A percentile compares a stretch with the other conserved stretches of the same genome.
These are phyloP conservation scores for Lojkania enalia DNA, from an alignment of 2,329 filamentous ascomycete species.

Conservation along the genomic window DNA sequence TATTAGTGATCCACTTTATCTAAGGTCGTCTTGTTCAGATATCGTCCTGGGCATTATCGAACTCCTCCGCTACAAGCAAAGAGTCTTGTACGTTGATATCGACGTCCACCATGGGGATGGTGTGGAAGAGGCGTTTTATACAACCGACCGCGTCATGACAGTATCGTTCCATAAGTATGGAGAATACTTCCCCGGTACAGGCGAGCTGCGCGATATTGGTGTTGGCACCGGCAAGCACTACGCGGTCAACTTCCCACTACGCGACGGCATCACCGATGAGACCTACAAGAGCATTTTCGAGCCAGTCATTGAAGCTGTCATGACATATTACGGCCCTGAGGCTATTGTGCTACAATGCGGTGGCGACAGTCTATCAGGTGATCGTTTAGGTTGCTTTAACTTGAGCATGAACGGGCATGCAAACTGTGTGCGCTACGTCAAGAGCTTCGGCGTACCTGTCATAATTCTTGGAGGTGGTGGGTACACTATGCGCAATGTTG, in stretches of 20 bases:
- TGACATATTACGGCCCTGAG: conserved; percentile 69
- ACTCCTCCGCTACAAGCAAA: conserved; percentile 64
- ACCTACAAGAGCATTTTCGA: conserved; percentile 72
- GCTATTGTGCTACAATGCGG: conserved; percentile 71
- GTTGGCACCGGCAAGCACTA: conserved; percentile 70
- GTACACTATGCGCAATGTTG: conserved; percentile 70
- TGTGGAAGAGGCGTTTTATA: conserved; percentile 73
- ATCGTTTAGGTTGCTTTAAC: conserved; percentile 70
- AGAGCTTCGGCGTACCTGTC: conserved; percentile 67
- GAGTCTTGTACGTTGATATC: conserved; percentile 69
- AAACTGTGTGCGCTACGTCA: conserved; percentile 70
- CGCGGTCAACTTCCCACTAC: conserved; percentile 69
- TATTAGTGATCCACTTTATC: conserved; percentile 32
- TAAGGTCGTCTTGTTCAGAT: conserved; percentile 47
- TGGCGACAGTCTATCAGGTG: conserved; percentile 68
- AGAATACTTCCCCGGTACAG: conserved; percentile 72
- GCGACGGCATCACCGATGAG: conserved; percentile 69
- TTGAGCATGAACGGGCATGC: conserved; percentile 71
- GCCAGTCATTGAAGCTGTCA: conserved; percentile 67
- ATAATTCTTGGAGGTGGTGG: conserved; percentile 69
- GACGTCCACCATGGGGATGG: conserved; percentile 70
- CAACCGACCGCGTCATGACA: conserved; percentile 72
- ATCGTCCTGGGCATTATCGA: conserved; percentile 69
- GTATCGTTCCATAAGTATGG: conserved; percentile 74
- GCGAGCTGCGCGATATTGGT: conserved; percentile 69